Conservation (phyloP, 164 flowering plant genomes). For the Cinnamomum micranthum region DNA sequence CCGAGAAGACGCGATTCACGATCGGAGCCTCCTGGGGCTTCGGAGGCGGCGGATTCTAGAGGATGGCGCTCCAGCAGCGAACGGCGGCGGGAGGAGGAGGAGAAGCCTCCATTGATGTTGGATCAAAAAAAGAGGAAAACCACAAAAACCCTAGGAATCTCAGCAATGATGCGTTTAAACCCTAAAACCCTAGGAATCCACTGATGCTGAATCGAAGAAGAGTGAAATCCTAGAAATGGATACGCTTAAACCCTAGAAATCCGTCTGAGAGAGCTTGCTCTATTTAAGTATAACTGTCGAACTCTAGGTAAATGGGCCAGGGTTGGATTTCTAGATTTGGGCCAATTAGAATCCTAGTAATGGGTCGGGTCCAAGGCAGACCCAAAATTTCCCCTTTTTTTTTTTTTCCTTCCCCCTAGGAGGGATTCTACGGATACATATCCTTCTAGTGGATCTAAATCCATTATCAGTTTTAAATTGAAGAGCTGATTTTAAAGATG, state of each 20-base stretch:
- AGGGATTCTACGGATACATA: no score
- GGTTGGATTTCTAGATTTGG: no score
- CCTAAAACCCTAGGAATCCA: background rate
- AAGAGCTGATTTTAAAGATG: no score
- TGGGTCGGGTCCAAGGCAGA: no score
- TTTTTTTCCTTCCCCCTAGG: no score
- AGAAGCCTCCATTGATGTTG: slow-evolving; percentile 6
- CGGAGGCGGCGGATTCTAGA: slow-evolving; percentile 32
- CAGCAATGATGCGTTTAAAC: background rate
- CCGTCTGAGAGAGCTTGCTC: background rate
- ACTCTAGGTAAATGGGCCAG: no score
- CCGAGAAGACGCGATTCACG: slow-evolving; percentile 23
- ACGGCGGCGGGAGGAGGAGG: background rate
- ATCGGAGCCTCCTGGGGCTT: slow-evolving; percentile 9
- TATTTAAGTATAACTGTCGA: background rate
- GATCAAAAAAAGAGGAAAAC: background rate
- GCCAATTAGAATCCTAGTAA: no score
- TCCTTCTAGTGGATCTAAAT: no score
- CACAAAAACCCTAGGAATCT: background rate
- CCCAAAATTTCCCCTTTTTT: no score
- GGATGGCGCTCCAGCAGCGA: slow-evolving; percentile 56
- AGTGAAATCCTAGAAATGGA: no score
- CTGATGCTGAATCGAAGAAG: background rate
- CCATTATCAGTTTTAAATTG: no score
- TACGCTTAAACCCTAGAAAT: no score